Conservation (phyloP, 176 grass and related monocot species). For the Carex myosuroides region DNA sequence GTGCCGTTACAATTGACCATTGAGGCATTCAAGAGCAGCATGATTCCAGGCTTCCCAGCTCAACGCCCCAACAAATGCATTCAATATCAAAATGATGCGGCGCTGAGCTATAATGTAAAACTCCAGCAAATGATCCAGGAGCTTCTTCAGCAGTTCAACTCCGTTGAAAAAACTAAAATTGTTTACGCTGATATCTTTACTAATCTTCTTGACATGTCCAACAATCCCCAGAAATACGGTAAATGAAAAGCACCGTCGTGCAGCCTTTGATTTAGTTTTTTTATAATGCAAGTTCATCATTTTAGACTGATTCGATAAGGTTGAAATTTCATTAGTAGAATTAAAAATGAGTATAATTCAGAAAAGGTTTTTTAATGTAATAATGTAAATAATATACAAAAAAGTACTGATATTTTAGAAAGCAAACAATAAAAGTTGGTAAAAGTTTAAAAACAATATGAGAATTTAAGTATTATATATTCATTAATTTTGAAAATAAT, state of each 20-base stretch:
- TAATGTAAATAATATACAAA: not conserved
- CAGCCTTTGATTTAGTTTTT: not conserved
- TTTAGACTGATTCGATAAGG: not conserved
- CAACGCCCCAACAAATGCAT: not conserved
- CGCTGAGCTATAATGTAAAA: not conserved
- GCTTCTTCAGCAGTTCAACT: not conserved
- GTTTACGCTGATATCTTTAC: not conserved
- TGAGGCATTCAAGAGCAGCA: not conserved
- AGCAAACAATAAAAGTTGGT: too few species aligned
- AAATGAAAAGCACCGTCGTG: not conserved
- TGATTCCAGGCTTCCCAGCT: not conserved
- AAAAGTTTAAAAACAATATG: too few species aligned
- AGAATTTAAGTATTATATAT: too few species aligned
- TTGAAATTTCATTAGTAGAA: not conserved
- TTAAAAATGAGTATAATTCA: not conserved
- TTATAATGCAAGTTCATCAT: not conserved
- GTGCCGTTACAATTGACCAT: not conserved
- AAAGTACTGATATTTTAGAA: not conserved
- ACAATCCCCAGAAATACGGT: not conserved
- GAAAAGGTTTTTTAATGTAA: not conserved
- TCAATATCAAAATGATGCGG: not conserved
- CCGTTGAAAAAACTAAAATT: not conserved
- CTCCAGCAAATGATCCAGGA: conserved; percentile 6
- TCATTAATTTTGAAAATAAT: too few species aligned
- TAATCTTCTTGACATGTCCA: not conserved